Evolutionary conservation across 352 stramenopile species (phyloP), one percentile per base, ranked within the genome.

Genomic region (Phytophthora foliorum): DNA sequence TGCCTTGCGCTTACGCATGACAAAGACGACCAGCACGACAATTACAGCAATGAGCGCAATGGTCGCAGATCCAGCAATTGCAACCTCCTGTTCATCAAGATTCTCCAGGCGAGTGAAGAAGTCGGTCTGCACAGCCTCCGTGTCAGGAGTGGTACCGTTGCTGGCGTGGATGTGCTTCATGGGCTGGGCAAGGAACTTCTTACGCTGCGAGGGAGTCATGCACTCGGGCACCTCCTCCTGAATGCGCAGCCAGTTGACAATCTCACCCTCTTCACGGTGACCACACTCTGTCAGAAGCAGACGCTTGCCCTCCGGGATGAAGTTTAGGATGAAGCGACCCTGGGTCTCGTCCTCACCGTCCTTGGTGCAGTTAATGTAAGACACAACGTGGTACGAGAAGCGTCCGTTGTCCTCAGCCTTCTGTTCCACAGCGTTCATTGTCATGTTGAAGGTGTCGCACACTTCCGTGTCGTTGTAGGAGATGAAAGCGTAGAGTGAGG

Each of bases 361-460:
- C 78, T 93, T 91, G 22, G 84, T 94, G 29, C 88, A 96, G 77
- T 94, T 94, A 45, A 96, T 92, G 69, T 93, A 91, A 4, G 87
- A 80, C 44, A 94, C 86, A 19, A 94, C 86, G 80, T 96, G 86
- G 83, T 93, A 95, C 65, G 81, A 77, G 57, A 81, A 91, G 32
- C 56, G 72, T 59, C 81, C 81, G 38, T 93, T 92, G 55, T 84
- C 84, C 19, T 91, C 82, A 0, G 82, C 65, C 74, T 92, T 92
- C 65, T 93, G 82, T 72, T 96, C 88, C 57, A 93, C 86, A 45
- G 88, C 82, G 64, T 92, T 91, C 63, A 96, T 81, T 4, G 84
- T 93, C 84, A 94, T 93, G 75, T 93, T 94, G 74, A 96, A 93
- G 21, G 81, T 82, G 72, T 93, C 86, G 57, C 88, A 96, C 36